Base-by-base conservation (phyloP, 768 basidiomycete species). In the Lentinula aciculospora region DNA sequence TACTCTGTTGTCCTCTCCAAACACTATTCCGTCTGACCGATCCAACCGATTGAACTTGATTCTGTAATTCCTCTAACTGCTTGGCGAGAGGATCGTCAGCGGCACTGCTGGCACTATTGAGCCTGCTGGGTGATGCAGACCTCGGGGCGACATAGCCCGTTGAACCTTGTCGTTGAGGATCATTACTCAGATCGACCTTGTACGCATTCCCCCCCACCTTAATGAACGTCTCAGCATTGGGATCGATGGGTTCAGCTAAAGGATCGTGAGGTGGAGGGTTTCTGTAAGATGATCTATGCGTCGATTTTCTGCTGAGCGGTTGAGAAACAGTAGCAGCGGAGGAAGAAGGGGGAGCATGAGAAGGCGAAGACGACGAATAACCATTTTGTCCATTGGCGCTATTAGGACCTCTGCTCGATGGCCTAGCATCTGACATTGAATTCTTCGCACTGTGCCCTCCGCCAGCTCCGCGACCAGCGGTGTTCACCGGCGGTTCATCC, bases 391-490 rank as follows among this genome's bases (percentile, higher is more conserved):
- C 72, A 9, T 71, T 74, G 49, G 68, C 45, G n/a, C 56, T 49
- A 32, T 53, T 56, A 4, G 60, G 36, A 39, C 40, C 47, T 61
- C 74, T 71, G 23, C 75, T 69, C 15, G 64, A 61, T 3, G 72
- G 64, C 19, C 69, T 56, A 29, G 64, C 40, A 4, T 72, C 67
- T 5, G 70, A 61, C 23, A 71, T 65, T 2, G 76, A 65, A 27
- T 76, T 75, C 36, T 65, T 66, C 53, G 72, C 69, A 42, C 74
- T 73, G 28, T 69, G 65, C 7, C 75, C 77, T 13, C 80, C 81
- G 15, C 82, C 85, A 3, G 89, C 87, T 15, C 91, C 90, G 4
- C 90, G 74, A 15, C 90, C 91, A 1, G 88, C 88, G 1, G 76
- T 73, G 60, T 90, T 89, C 8, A 78, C 69, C 5, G 74, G 53